Base-by-base conservation (phyloP, 805 yeast species). In the Wickerhamiella cacticola region DNA sequence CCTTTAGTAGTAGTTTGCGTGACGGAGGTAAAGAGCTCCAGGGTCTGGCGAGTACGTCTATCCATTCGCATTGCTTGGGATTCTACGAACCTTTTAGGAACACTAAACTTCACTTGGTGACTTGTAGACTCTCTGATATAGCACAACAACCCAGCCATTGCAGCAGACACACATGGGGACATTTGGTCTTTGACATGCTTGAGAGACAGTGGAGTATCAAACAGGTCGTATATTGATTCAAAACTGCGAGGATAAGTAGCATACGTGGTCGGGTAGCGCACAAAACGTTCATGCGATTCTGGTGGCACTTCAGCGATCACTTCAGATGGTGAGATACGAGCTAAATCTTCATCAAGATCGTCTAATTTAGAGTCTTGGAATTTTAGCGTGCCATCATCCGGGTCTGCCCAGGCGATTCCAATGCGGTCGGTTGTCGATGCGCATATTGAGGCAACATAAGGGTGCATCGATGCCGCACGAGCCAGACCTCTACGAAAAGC, bases 371-470 rank as follows among this genome's bases (percentile, higher is more conserved):
- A 75, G 41, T 76, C 74, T 56, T 85, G 84, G 2, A 80, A 82
- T 56, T 22, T 15, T 8, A 85, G 74, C 19, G 77, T 78, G 0
- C 97, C 96, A 1, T 89, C 76, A 0, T 92, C 80, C 0, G 88
- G 68, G 64, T 92, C 98, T 38, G 81, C 74, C 97, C 97, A 92
- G 21, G 87, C 73, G 0, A 92, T 57, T 0, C 95, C 95, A 3
- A 87, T 69, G 16, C 69, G 69, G 19, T 72, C 71, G 9, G 64
- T 60, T 1, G 18, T 19, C 3, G 42, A 23, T 3, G n/a, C 29
- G 71, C 50, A 52, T 10, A 89, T 69, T 3, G 84, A 73, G 21
- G 81, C 67, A 31, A 88, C 65, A 59, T 71, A 86, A 57, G 86
- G 85, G 55, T 82, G 82, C 41, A 75, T 72, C 51, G 76, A 76